These are phyloP conservation scores for Colletotrichum tamarilloi DNA, from an alignment of 2,329 filamentous ascomycete genomes.

Conservation along the genomic window DNA sequence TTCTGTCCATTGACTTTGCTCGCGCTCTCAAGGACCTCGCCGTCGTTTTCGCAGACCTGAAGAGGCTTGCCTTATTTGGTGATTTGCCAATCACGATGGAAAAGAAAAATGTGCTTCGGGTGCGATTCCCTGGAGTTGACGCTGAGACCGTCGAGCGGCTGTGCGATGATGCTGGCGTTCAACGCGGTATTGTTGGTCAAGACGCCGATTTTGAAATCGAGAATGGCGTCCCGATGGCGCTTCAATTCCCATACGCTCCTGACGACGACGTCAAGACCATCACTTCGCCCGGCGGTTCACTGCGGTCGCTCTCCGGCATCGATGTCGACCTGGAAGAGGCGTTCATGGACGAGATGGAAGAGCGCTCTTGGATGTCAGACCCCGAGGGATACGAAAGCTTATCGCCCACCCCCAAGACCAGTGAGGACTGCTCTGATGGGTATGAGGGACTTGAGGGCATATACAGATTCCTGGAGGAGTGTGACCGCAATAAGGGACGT, in stretches of 20 bases:
- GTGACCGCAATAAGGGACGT: slow-evolving; percentile 56
- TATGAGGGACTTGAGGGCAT: slow-evolving; percentile 68
- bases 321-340: slow-evolving; percentile 50
- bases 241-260: slow-evolving; percentile 89
- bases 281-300: slow-evolving; percentile 60
- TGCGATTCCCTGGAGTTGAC: slow-evolving; percentile 93
- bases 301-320: slow-evolving; percentile 53
- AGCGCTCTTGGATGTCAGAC: slow-evolving; percentile 61
- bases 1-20: slow-evolving; percentile 88
- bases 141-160: slow-evolving; percentile 82
- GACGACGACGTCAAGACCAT: slow-evolving; percentile 48
- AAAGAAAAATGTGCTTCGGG: slow-evolving; percentile 71
- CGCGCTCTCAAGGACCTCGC: slow-evolving; percentile 87
- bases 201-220: slow-evolving; percentile 78
- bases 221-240: slow-evolving; percentile 76
- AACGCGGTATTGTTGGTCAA: slow-evolving; percentile 81
- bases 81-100: slow-evolving; percentile 85
- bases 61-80: slow-evolving; percentile 79
- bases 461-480: slow-evolving; percentile 69
- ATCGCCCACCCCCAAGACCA: slow-evolving; percentile 54
- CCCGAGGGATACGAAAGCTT: slow-evolving; percentile 61
- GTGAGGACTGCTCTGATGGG: slow-evolving; percentile 57
- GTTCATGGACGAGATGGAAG: slow-evolving; percentile 55
- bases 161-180: slow-evolving; percentile 88
- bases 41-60: slow-evolving; percentile 82